Evolutionary conservation across 2,329 filamentous ascomycete species (phyloP).

Genomic region (Cordyceps farinosa): DNA sequence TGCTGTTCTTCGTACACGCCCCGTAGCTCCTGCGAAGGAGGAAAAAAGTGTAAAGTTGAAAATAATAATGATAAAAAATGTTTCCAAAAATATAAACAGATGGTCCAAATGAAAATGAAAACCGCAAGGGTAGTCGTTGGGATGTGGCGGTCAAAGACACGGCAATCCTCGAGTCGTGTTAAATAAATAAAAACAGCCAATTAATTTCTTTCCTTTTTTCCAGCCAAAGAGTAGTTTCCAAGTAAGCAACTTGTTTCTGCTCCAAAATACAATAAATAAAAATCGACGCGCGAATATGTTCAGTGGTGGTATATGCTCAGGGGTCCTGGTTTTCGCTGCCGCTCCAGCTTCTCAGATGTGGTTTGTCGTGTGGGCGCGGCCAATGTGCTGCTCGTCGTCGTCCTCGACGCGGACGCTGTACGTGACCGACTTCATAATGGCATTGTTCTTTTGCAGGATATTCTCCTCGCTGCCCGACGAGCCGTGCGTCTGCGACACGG

Average conservation of each 20-base stretch:
- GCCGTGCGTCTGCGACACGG: slow-evolving; percentile 24
- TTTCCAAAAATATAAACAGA: neutral
- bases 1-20: neutral
- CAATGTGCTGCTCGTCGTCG: slow-evolving; percentile 13
- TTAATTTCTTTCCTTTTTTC: neutral
- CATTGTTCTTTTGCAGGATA: slow-evolving; percentile 33
- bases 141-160: neutral
- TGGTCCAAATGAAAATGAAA: neutral
- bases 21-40: neutral
- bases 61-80: neutral
- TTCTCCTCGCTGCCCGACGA: slow-evolving; percentile 37
- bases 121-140: neutral
- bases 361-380: neutral
- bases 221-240: neutral
- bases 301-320: neutral
- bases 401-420: slow-evolving; percentile 40
- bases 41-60: neutral
- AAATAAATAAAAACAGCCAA: neutral
- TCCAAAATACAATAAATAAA: neutral
- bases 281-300: neutral
- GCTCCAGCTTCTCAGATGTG: neutral
- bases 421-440: slow-evolving; percentile 41
- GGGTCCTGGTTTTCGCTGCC: neutral
- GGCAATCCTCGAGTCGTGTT: neutral
- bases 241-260: neutral